A percentile compares a stretch with the other conserved stretches of the same genome.
Conservation (phyloP, 768 basidiomycete genomes). For the Albatrellus ellisii region DNA sequence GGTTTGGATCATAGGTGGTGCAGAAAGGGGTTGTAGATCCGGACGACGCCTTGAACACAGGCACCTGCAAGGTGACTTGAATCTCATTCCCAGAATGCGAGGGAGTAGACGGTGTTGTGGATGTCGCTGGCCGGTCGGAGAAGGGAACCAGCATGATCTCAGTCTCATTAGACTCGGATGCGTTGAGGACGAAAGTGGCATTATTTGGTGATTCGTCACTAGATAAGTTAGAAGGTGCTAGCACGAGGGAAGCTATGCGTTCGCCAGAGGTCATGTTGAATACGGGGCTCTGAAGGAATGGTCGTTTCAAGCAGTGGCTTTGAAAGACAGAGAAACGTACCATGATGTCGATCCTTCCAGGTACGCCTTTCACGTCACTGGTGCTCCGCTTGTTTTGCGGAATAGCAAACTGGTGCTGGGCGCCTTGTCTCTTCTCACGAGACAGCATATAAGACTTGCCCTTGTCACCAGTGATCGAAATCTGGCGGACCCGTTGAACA, state of each 20-base stretch:
- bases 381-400: neutral
- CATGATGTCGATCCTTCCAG: slow-evolving; percentile 37
- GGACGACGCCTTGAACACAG: slow-evolving; percentile 26
- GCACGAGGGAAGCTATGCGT: slow-evolving; percentile 28
- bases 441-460: neutral
- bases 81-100: slow-evolving; percentile 9
- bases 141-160: slow-evolving; percentile 17
- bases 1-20: slow-evolving; percentile 46
- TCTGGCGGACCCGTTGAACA: neutral
- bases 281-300: slow-evolving; percentile 20
- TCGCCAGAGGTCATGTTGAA: slow-evolving; percentile 21
- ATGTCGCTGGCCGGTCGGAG: neutral
- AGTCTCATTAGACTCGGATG: slow-evolving; percentile 18
- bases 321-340: slow-evolving; percentile 19
- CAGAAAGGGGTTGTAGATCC: slow-evolving; percentile 34
- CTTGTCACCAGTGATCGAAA: neutral
- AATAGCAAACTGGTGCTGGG: neutral
- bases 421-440: neutral
- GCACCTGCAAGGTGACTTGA: slow-evolving; percentile 30
- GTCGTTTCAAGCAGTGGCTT: neutral
- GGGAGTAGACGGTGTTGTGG: neutral
- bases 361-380: slow-evolving; percentile 16
- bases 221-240: slow-evolving; percentile 16
- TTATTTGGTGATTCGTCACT: neutral
- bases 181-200: slow-evolving; percentile 19